phyloP scores from a whole-genome alignment of 345 rosid species.

The Excoecaria agallocha region DNA sequence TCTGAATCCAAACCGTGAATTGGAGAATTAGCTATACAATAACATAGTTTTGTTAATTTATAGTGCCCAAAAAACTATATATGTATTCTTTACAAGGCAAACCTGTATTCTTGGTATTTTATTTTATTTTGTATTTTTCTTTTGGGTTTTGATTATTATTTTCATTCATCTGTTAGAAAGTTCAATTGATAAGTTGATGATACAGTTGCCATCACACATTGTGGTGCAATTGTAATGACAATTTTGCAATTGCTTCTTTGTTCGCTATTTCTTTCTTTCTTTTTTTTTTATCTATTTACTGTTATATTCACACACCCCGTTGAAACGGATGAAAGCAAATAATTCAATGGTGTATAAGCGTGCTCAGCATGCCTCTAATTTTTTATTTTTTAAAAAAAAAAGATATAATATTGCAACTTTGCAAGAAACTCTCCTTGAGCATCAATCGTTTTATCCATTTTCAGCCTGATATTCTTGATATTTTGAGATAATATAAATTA shows the following conservation, averaged over 20 bases:
- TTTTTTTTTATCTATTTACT: no score
- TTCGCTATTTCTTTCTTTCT: neutral
- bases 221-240: neutral
- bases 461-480: no score
- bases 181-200: neutral
- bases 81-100: conserved; percentile 13
- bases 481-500: no score
- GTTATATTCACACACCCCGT: no score
- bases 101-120: conserved; percentile 2
- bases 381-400: no score
- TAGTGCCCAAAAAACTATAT: neutral
- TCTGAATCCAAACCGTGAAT: neutral
- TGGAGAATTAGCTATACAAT: conserved; percentile 1
- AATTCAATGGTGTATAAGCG: no score
- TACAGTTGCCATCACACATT: neutral
- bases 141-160: neutral
- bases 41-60: conserved; percentile 12
- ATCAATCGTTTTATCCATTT: no score
- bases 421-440: no score
- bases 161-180: neutral
- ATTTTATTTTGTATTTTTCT: neutral
- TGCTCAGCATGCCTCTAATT: no score
- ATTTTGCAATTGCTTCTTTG: neutral
- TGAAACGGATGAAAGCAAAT: no score
- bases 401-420: no score